Base-by-base conservation (phyloP, 345 rosid genomes). In the Citrus sinensis region DNA sequence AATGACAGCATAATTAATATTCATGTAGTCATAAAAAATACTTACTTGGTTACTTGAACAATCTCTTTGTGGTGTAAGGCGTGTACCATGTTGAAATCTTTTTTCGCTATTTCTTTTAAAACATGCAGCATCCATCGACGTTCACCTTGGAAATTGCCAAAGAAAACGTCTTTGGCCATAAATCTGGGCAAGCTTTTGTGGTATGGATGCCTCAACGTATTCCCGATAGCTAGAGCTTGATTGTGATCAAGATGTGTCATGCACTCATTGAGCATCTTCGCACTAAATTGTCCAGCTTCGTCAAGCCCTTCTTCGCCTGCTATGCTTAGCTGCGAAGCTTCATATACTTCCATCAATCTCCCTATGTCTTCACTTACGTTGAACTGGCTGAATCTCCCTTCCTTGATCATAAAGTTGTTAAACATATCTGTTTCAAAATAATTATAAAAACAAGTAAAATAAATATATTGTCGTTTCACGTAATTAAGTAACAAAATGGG, bases 281-380 rank as follows among this genome's bases (percentile, higher is more conserved):
- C 56, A 39, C 87, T 80, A 7, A 74, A 79, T 1, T 74, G 81
- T 70, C 68, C 76, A 4, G 86, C 82, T 61, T 83, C 84, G 9
- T 86, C 88, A 6, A 88, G 87, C 34, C 60, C 55, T 70, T 87
- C 82, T 88, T 89, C 97, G 6, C 87, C 93, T 16, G 68, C 79
- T 24, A 84, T 71, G 56, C 86, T 65, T n/a, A 91, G 80, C 40
- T 85, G 88, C 22, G 91, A 84, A 73, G 97, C 97, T 83, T 92
- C 92, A 35, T 70, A 87, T 70, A 89, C 60, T 56, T 80, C 85
- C 68, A 85, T 77, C 70, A 91, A 27, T 40, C 85, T 88, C 75
- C 74, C 61, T 11, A 86, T 67, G 80, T 86, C 86, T 40, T 67
- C 66, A 11, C 65, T 24, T 24, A 51, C 39, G 17, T 71, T 46